Conservation (phyloP, 768 basidiomycete genomes). For the Piloderma croceum region DNA sequence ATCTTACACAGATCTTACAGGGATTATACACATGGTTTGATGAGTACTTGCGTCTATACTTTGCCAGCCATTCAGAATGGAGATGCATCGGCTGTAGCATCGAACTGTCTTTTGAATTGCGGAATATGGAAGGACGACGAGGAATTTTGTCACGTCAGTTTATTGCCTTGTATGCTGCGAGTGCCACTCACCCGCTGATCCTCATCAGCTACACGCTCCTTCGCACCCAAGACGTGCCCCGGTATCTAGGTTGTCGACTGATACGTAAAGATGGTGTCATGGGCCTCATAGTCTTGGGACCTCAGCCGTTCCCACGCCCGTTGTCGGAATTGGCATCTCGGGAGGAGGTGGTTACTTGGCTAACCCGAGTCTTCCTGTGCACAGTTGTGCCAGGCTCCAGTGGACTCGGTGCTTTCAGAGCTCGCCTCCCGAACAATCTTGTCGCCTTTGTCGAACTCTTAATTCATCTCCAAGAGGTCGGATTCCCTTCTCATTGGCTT, state of each 20-base stretch:
- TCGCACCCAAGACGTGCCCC: slow-evolving; percentile 23
- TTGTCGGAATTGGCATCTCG: slow-evolving; percentile 19
- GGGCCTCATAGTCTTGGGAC: not conserved
- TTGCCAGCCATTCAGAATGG: slow-evolving; percentile 22
- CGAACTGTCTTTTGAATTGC: slow-evolving; percentile 25
- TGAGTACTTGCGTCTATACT: slow-evolving; percentile 22
- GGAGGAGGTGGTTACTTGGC: slow-evolving; percentile 28
- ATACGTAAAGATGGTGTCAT: not conserved
- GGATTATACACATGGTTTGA: slow-evolving; percentile 28
- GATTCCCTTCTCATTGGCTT: slow-evolving; percentile 35
- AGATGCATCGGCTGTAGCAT: slow-evolving; percentile 20
- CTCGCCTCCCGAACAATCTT: slow-evolving; percentile 30
- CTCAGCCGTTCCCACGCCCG: slow-evolving; percentile 15
- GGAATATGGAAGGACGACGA: slow-evolving; percentile 24
- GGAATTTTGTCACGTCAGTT: slow-evolving; percentile 27
- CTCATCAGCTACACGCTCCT: slow-evolving; percentile 26
- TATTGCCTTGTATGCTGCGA: not conserved
- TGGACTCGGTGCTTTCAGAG: slow-evolving; percentile 15
- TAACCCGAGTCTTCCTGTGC: slow-evolving; percentile 28
- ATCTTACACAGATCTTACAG: slow-evolving; percentile 6
- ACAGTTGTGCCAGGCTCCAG: slow-evolving; percentile 23
- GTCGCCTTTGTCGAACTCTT: slow-evolving; percentile 28
- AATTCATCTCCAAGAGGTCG: slow-evolving; percentile 26
- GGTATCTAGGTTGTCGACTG: slow-evolving; percentile 21
- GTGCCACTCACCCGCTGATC: not conserved